phyloP scores from a whole-genome alignment of 129 eudicot species.

The Helichrysum umbraculigerum region DNA sequence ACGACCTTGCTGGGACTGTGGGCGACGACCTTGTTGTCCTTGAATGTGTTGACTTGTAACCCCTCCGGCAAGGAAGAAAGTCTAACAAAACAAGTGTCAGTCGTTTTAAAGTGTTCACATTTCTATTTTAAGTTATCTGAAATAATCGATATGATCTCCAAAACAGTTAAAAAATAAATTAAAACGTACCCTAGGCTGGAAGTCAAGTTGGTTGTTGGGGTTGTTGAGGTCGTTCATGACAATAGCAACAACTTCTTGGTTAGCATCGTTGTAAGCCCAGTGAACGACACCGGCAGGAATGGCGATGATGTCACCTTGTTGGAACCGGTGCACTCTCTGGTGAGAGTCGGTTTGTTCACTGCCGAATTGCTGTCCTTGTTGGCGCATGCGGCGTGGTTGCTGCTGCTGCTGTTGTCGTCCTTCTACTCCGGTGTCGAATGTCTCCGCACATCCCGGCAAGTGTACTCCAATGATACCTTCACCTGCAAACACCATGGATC shows the following conservation, averaged over 20 bases:
- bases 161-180: background rate
- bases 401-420: constrained; percentile 31
- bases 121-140: no score
- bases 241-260: constrained; percentile 57
- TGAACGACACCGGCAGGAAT: constrained; percentile 73
- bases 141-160: no score
- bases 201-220: constrained; percentile 78
- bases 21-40: no score
- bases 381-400: constrained; percentile 23
- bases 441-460: constrained; percentile 81
- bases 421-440: constrained; percentile 48
- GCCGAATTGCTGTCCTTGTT: constrained; percentile 1
- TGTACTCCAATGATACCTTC: constrained; percentile 52
- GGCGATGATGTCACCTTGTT: constrained; percentile 65
- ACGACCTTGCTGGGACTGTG: background rate
- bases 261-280: constrained; percentile 70
- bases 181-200: constrained; percentile 45
- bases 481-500: constrained; percentile 40
- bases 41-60: constrained; percentile 30
- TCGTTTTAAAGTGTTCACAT: no score
- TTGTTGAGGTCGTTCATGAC: constrained; percentile 66
- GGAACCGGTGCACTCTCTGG: constrained; percentile 71
- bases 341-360: constrained; percentile 37
- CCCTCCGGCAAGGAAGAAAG: constrained; percentile 70
- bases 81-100: constrained; percentile 20